phyloP scores from a whole-genome alignment of 1,284 basidiomycete species.

The Heterobasidion irregulare region DNA sequence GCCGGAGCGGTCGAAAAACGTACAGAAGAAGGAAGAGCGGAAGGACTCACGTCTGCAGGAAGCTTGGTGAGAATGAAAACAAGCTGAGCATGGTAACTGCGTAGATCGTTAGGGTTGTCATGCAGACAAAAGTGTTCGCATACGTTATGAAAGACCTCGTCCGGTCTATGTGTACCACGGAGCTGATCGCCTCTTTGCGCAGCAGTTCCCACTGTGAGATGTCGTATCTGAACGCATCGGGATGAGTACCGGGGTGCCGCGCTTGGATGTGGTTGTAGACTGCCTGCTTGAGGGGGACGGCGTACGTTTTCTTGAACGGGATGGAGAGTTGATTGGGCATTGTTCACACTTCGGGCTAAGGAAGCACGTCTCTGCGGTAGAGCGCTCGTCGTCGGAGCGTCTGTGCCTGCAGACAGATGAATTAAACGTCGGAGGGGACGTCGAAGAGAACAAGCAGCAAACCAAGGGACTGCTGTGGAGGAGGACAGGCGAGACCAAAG shows the following conservation, averaged over 20 bases:
- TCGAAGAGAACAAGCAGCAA: too few relatives aligned
- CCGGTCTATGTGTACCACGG: slow-evolving; percentile 51
- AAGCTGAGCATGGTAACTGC: slow-evolving; percentile 87
- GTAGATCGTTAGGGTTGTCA: slow-evolving; percentile 6
- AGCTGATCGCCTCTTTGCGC: slow-evolving; percentile 53
- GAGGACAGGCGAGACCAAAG: too few relatives aligned
- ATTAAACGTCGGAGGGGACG: too few relatives aligned
- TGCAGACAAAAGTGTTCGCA: slow-evolving; percentile 18
- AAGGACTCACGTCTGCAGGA: slow-evolving; percentile 45
- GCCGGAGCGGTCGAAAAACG: slow-evolving; percentile 5
- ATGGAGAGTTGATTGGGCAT: slow-evolving; percentile 79
- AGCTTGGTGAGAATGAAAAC: slow-evolving; percentile 69
- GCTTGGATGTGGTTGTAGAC: slow-evolving; percentile 64
- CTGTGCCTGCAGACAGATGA: too few relatives aligned
- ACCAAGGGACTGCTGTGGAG: too few relatives aligned
- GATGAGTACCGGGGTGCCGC: slow-evolving; percentile 70
- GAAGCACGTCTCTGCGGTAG: too few relatives aligned
- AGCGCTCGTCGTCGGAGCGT: too few relatives aligned
- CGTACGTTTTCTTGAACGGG: slow-evolving; percentile 70
- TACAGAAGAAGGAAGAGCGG: slow-evolving; percentile 1
- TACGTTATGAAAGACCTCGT: slow-evolving; percentile 41
- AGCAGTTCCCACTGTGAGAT: slow-evolving; percentile 65
- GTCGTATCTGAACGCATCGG: slow-evolving; percentile 83
- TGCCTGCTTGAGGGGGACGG: slow-evolving; percentile 48
- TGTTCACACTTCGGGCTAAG: not conserved